Conservation (phyloP, 2,329 filamentous ascomycete genomes). For the Diaporthe aspalathi region DNA sequence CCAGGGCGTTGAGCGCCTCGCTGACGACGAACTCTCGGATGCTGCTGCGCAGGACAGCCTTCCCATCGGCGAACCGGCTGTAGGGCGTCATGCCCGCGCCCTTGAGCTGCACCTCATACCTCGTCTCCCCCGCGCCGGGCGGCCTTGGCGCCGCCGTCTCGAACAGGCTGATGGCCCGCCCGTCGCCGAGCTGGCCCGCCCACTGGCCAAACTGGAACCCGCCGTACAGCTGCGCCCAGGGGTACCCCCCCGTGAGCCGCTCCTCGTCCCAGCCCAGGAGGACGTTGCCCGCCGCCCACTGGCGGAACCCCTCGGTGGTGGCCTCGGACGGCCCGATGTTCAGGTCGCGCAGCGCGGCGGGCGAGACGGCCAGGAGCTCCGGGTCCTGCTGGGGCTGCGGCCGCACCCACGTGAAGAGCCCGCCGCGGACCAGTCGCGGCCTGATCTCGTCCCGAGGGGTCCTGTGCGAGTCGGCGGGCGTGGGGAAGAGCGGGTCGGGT, state of each 20-base stretch:
- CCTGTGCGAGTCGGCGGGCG: conserved; percentile 82
- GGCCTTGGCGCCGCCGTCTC: conserved; percentile 79
- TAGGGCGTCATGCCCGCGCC: conserved; percentile 95
- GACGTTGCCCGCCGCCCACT: conserved; percentile 84
- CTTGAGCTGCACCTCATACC: conserved; percentile 94
- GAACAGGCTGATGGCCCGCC: conserved; percentile 92
- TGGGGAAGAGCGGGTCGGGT: conserved; percentile 81
- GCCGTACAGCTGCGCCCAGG: conserved; percentile 98
- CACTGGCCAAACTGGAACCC: conserved; percentile 85
- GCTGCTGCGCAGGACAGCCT: conserved; percentile 90
- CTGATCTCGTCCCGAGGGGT: conserved; percentile 81
- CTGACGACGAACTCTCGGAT: conserved; percentile 95
- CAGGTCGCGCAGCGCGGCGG: conserved; percentile 82
- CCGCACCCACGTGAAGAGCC: conserved; percentile 90
- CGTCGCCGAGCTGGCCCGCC: conserved; percentile 96
- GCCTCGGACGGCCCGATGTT: conserved; percentile 78
- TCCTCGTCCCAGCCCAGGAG: conserved; percentile 82
- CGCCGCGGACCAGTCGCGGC: conserved; percentile 85
- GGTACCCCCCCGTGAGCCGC: conserved; percentile 78
- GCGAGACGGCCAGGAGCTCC: conserved; percentile 84
- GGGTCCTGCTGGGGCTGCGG: conserved; percentile 78
- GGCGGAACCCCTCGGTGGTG: conserved; percentile 77
- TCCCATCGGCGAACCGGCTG: conserved; percentile 94
- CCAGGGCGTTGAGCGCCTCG: conserved; percentile 86
- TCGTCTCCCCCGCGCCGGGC: conserved; percentile 45